A percentile compares a stretch with the other conserved stretches of the same genome.
These are phyloP conservation scores for Paraurostyla sp. DNA, from an alignment of 73 alveolate species.

Conservation along the genomic window DNA sequence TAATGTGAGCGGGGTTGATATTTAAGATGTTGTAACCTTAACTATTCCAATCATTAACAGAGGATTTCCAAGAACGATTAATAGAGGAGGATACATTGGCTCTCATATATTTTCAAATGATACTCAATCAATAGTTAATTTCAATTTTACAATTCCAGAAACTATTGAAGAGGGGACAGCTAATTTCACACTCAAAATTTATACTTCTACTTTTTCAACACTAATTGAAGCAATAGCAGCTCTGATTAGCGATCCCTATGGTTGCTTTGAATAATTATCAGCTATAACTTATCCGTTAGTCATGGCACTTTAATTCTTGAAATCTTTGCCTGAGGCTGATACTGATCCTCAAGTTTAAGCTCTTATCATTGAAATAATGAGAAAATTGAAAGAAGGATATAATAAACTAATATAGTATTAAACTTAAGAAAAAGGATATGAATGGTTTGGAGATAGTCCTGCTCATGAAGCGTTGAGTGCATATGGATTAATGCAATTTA, in stretches of 20 bases:
- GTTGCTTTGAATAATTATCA: conserved; percentile 75
- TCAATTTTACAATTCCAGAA: not conserved
- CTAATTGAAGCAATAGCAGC: conserved; percentile 48
- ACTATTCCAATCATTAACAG: not conserved
- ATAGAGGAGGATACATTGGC: conserved; percentile 10
- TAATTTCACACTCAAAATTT: not conserved
- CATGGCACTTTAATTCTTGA: conserved; percentile 62
- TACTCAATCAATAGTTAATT: not conserved
- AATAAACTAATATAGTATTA: conserved; percentile 42
- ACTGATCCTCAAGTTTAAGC: not conserved
- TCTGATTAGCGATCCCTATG: conserved; percentile 68
- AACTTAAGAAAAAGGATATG: conserved; percentile 63
- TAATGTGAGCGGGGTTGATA: too few relatives aligned
- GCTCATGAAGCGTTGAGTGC: conserved; percentile 77
- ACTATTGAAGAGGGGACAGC: not conserved
- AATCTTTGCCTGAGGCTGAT: conserved; percentile 46
- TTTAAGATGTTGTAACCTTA: too few relatives aligned
- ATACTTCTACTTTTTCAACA: not conserved
- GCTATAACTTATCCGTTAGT: conserved; percentile 72
- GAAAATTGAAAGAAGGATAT: conserved; percentile 47
- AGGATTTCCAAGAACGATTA: not conserved
- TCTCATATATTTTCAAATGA: not conserved
- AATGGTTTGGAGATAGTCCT: conserved; percentile 74
- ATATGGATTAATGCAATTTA: conserved; percentile 68
- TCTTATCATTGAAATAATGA: conserved; percentile 44